Evolutionary conservation across 1,139 yeast species (phyloP).

Genomic region (Blastobotrys indianensis): DNA sequence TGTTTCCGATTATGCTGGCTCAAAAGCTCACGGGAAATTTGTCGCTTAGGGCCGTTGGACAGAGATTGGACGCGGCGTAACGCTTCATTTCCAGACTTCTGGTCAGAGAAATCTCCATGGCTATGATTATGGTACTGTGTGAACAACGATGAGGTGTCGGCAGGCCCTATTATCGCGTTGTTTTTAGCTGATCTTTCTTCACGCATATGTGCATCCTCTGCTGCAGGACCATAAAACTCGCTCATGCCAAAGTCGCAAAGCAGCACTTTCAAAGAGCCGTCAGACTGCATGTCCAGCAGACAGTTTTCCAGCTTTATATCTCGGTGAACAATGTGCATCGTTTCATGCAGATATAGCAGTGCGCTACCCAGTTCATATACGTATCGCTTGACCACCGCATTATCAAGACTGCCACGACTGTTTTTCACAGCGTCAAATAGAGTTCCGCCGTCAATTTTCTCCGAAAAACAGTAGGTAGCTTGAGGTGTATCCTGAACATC

Average conservation of each 20-base stretch:
- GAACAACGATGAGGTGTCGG: slow-evolving; percentile 26
- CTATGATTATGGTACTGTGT: slow-evolving; percentile 19
- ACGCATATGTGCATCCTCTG: background rate
- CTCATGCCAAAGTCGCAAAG: slow-evolving; percentile 91
- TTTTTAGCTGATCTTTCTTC: background rate
- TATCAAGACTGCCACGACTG: slow-evolving; percentile 28
- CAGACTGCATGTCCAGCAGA: slow-evolving; percentile 42
- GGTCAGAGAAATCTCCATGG: background rate
- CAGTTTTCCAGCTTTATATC: slow-evolving; percentile 87
- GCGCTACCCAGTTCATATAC: slow-evolving; percentile 56
- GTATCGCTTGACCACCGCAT: slow-evolving; percentile 32
- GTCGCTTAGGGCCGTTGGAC: too few species aligned
- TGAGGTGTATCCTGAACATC: slow-evolving; percentile 56
- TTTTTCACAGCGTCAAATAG: slow-evolving; percentile 65
- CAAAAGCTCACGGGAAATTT: too few species aligned
- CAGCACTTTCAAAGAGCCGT: slow-evolving; percentile 26
- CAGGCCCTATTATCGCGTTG: slow-evolving; percentile 24
- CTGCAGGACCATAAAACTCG: slow-evolving; percentile 34
- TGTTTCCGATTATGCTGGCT: slow-evolving; percentile 8
- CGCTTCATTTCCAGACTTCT: too few species aligned
- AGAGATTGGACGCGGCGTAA: too few species aligned
- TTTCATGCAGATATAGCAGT: slow-evolving; percentile 62
- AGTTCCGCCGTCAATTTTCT: slow-evolving; percentile 73
- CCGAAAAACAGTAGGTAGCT: slow-evolving; percentile 68
- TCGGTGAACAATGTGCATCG: slow-evolving; percentile 69